Evolutionary conservation across 1,284 basidiomycete species (phyloP), one percentile per base, ranked within the genome.

Genomic region (Ustilago trichophora): DNA sequence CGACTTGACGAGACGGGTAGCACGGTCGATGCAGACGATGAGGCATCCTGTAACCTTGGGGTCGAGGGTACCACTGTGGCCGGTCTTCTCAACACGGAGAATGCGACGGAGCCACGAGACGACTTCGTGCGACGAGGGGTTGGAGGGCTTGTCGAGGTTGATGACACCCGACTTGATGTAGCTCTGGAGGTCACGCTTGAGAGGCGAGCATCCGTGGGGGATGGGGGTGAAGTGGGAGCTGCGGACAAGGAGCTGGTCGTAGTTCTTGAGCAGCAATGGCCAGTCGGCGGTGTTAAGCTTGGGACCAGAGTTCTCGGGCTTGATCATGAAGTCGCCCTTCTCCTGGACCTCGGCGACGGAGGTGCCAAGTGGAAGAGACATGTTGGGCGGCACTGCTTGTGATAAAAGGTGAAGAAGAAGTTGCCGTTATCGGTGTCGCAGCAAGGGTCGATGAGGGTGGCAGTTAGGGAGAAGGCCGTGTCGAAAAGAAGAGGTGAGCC

Each of bases 41-140:
- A 99, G 83, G 83, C 96, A 98, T 18, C 96, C 96, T 47, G 96
- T 99, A 68, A 99, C 96, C 84, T 98, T 98, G 47, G 96, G 96
- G 83, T 99, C 96, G 51, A 98, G 88, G 38, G 95, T 98, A 72
- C 94, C 93, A 70, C 92, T 94, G 84, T 97, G 94, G 45, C 95
- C 96, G 0, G 96, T 99, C 85, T 99, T 98, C 83, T 98, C 95
- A 27, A 91, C 91, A 25, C 95, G 89, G 47, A 99, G 84, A 73
- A 99, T 99, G 24, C 96, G 88, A 76, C 95, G 88, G 69, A 99
- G 85, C 96, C 96, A 99, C 15, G 96, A 96, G 69, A 99, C 96
- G 53, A 99, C 96, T 86, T 99, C 96, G 84, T 99, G 96, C n/a
- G 95, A 98, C 5, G 96, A 98, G 8, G 96, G 96, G 84, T 98